Base-by-base conservation (phyloP, 2,329 filamentous ascomycete genomes). In the Scedosporium boydii region DNA sequence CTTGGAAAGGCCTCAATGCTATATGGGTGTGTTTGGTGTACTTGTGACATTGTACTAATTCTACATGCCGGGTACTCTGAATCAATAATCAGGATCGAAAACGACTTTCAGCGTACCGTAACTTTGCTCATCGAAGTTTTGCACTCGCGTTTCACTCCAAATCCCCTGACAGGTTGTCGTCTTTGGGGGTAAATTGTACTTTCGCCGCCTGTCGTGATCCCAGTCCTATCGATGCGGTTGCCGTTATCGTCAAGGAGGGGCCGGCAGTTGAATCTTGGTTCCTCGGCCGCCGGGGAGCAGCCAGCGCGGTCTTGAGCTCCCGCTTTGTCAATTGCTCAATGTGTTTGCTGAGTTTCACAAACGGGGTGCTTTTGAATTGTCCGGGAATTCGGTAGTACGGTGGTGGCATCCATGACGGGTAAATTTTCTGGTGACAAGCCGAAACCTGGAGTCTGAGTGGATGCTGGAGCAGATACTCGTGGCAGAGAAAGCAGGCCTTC, bases 401-500 rank as follows among this genome's bases (percentile, higher is more conserved):
- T 0, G 70, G 63, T 12, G 70, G 70, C 63, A 70, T 70, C 72
- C 71, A 74, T 6, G 70, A 64, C n/a, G 66, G 68, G 16, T 73
- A 73, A 3, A 74, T 46, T 62, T 71, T 74, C 60, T 73, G 70
- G 62, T 74, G 71, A 59, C 66, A 66, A 14, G 70, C 69, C 1
- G 70, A 72, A 12, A 69, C 67, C 14, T 61, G 38, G 10, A 73
- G 64, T 27, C 14, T 59, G 1, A 68, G 66, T 12, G 68, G 66
- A 63, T 73, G 70, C 1, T 55, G 66, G 16, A 53, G 53, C n/a
- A 73, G 59, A 44, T 66, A 73, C 44, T 66, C 48, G 38, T 69
- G 57, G 58, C 72, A 74, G 9, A 73, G 67, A 56, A 68, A 73
- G 59, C 72, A 73, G 1, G 71, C 67, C 55, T 73, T 73, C 62